Conservation (phyloP, 225 moss, liverwort and hornwort species). For the Ulota crispa region DNA sequence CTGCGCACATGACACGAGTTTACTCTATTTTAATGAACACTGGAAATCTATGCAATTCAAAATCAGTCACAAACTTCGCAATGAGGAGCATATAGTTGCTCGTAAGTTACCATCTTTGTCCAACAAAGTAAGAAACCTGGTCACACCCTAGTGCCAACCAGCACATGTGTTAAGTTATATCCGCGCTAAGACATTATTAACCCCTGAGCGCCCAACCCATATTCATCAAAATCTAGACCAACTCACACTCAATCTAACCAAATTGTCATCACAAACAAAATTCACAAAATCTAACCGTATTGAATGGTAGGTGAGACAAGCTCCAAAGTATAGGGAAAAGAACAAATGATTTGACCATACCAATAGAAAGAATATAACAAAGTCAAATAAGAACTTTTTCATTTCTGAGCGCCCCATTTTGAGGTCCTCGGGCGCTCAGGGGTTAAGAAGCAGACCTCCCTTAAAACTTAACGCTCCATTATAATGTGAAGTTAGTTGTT, state of each 20-base stretch:
- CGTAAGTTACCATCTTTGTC: neutral
- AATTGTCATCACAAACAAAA: too few relatives aligned
- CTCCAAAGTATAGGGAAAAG: too few relatives aligned
- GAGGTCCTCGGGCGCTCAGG: too few relatives aligned
- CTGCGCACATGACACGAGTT: slow-evolving; percentile 11
- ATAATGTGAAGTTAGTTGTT: neutral
- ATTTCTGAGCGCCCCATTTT: too few relatives aligned
- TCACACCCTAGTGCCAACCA: neutral
- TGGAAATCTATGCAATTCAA: neutral
- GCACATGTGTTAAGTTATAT: neutral
- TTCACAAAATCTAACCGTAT: too few relatives aligned
- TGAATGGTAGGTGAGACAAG: too few relatives aligned
- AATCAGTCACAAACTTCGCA: neutral
- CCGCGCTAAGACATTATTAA: neutral
- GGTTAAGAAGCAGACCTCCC: neutral
- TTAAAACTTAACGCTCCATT: neutral
- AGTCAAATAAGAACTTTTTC: too few relatives aligned
- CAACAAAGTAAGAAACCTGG: neutral
- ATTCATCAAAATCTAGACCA: too few relatives aligned
- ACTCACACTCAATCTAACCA: too few relatives aligned
- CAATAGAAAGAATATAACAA: too few relatives aligned
- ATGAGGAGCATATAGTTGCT: neutral
- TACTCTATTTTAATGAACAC: neutral
- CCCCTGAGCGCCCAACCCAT: too few relatives aligned
- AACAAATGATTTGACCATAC: too few relatives aligned